phyloP scores from a whole-genome alignment of 768 basidiomycete genomes.

The Coprinellus micaceus region DNA sequence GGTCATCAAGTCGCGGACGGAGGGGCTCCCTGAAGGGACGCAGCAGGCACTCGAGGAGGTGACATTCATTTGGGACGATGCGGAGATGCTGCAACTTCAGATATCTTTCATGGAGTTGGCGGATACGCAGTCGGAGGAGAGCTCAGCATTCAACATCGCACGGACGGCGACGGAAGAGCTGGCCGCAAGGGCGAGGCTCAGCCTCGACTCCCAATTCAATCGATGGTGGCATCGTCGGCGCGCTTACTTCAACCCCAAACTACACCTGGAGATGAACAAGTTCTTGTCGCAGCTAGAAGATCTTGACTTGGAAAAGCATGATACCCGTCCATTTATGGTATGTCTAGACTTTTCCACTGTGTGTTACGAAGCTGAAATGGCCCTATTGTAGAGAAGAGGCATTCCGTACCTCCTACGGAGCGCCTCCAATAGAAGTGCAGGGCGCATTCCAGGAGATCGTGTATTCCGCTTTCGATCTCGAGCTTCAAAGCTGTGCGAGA shows the following conservation, averaged over 20 bases:
- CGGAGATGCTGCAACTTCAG: background rate
- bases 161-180: background rate
- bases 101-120: background rate
- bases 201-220: background rate
- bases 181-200: background rate
- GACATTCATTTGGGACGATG: background rate
- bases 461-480: background rate
- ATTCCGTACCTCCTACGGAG: background rate
- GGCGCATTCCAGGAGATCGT: background rate
- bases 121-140: background rate
- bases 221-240: background rate
- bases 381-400: background rate
- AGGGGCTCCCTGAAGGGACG: background rate
- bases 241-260: background rate
- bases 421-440: background rate
- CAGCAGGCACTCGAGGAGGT: background rate
- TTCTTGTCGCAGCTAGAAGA: background rate
- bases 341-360: background rate
- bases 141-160: background rate
- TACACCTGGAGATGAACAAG: background rate
- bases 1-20: background rate
- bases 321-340: background rate
- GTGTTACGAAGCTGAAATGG: background rate
- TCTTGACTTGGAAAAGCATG: background rate
- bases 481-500: background rate